Evolutionary conservation across 1,284 basidiomycete species (phyloP), one percentile per base, ranked within the genome.

Genomic region (Rhodotorula sp.): DNA sequence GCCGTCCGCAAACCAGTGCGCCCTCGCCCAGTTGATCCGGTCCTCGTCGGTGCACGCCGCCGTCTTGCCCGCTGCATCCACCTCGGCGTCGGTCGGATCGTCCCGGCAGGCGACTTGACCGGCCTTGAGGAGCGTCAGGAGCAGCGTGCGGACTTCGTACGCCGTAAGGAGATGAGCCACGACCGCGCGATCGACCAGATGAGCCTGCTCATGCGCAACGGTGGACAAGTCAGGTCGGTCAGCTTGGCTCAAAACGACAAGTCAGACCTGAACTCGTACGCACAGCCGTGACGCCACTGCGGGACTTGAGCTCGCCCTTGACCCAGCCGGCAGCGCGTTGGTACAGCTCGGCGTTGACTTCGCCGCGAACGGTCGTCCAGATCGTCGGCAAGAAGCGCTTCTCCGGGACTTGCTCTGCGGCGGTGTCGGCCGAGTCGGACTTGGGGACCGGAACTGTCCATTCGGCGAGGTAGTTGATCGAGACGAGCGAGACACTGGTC

Each of bases 371-470:
- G 33, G 59, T 64, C 17, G 37, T 44, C 73, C 70, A 74, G 14
- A 65, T 10, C 22, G 62, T 48, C 6, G 69, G 72, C 10, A 62
- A n/a, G 46, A 69, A 30, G 45, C 53, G 53, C 33, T 29, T 37
- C 62, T 22, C 14, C 44, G 46, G 4, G 10, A 42, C 37, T 42
- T 42, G 37, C 37, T 42, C 37, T 42, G 57, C n/a, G 42, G 17
- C 24, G 44, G 5, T 18, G 14, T n/a, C 42, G n/a, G 24, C 8
- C 54, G 37, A 26, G 56, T 33, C 53, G 37, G n/a, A 1, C 57
- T 84, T 80, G 5, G 83, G 84, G n/a, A 87, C 85, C 2, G 86
- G 84, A 26, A 87, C 85, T 1, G 86, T 84, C 90, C 90, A 92
- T 22, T 82, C 72, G 42, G 78, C 77, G 73, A 87, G 80, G 76